Base-by-base conservation (phyloP, 345 rosid genomes). In the Arabidopsis suecica region DNA sequence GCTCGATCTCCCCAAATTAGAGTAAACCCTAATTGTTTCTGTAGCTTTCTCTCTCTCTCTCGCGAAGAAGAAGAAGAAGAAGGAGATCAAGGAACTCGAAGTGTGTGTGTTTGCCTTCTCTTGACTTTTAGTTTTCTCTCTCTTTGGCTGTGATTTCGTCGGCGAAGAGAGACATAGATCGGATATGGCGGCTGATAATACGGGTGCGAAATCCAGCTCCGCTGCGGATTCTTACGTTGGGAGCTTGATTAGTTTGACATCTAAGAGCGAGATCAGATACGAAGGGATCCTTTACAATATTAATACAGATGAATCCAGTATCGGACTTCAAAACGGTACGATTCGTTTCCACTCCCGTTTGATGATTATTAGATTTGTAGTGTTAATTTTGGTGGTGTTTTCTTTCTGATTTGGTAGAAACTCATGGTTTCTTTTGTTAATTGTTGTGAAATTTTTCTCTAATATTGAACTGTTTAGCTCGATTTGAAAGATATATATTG, bases 241-340 rank as follows among this genome's bases (percentile, higher is more conserved):
- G 74, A 93, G 98, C 88, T 86, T 89, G 88, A 93, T 91, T 48
- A 93, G 97, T 80, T 82, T 93, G 86, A 93, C 98, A 11, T 93
- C 98, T 6, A 93, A 91, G 87, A 88, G 96, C 73, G 97, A 93
- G 87, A 91, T 93, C 88, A 86, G 97, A 84, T 94, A 94, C 73
- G 98, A 93, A 79, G 97, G 98, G 20, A 75, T 91, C 72, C 95
- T 94, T 8, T 91, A 85, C 86, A 91, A 91, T 61, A 94, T 94
- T 83, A 90, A 88, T 82, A 86, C 98, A 3, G 96, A 94, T 10
- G 98, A 91, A 79, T 94, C 98, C 83, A 94, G 95, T 78, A 94
- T 94, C 71, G 98, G 97, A 28, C 82, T 94, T 60, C 87, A 86
- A 82, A 91, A 87, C 71, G 98, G 98, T 93, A 83, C 34, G 61